Evolutionary conservation across 2,329 filamentous ascomycete genomes (phyloP).

Genomic region (Fusarium dimerum): DNA sequence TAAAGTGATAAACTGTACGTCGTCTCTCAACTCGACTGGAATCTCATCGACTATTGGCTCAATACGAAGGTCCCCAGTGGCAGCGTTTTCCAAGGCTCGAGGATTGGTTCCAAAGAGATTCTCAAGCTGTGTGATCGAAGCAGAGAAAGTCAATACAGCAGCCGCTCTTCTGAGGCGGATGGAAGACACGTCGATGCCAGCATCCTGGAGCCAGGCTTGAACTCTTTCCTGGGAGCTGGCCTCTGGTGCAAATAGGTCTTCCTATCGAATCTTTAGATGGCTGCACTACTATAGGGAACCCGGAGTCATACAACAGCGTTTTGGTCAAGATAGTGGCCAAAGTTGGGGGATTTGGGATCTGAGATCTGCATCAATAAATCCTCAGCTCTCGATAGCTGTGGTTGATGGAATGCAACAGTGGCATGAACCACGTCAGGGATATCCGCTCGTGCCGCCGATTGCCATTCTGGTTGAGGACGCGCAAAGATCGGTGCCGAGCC

Average conservation of each 20-base stretch:
- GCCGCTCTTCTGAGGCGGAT: not conserved
- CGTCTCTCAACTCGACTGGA: not conserved
- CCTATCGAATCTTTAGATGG: not conserved
- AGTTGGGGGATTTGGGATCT: not conserved
- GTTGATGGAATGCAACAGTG: slow-evolving; percentile 1
- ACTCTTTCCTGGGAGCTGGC: not conserved
- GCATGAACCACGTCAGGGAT: not conserved
- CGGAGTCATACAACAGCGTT: not conserved
- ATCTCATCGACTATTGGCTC: not conserved
- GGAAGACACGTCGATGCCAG: not conserved
- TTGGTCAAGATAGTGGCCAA: slow-evolving; percentile 1
- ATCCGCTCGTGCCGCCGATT: not conserved
- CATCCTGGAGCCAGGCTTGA: not conserved
- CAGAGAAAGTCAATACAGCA: not conserved
- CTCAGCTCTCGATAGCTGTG: not conserved
- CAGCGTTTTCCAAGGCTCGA: not conserved
- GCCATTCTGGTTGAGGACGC: not conserved
- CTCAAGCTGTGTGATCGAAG: not conserved
- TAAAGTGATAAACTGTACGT: not conserved
- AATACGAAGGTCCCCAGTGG: not conserved
- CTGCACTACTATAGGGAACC: not conserved
- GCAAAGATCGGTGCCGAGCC: not conserved
- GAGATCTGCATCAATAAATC: not conserved
- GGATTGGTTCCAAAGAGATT: not conserved
- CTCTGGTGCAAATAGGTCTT: not conserved